A percentile compares a stretch with the other conserved stretches of the same genome.
Conservation (phyloP, 2,329 filamentous ascomycete species). For the Furcasterigmium furcatum region DNA sequence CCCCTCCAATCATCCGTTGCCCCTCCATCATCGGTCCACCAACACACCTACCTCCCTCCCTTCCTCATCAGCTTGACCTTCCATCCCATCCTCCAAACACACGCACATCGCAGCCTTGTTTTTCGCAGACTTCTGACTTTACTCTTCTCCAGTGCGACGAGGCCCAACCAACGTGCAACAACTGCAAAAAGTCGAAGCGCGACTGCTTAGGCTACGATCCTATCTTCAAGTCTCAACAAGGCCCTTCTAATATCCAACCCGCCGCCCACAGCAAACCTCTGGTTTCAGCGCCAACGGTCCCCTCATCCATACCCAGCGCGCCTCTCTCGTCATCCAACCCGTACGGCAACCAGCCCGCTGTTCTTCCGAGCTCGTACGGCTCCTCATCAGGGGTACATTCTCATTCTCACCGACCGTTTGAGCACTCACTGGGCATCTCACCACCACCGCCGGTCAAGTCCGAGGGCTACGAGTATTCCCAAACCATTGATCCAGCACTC, state of each 20-base stretch:
- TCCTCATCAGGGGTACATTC: constrained; percentile 6
- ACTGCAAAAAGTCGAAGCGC: constrained; percentile 85
- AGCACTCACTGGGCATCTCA: no score
- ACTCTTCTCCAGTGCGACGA: constrained; percentile 77
- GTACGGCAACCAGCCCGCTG: constrained; percentile 35
- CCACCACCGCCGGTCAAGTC: constrained; percentile 25
- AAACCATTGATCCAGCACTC: constrained; percentile 65
- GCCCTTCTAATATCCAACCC: constrained; percentile 70
- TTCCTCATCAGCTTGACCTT: constrained; percentile 1
- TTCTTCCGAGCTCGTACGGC: constrained; percentile 15
- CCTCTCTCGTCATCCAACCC: constrained; percentile 26
- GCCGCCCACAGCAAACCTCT: constrained; percentile 48
- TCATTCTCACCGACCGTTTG: constrained; percentile 24
- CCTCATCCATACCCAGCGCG: constrained; percentile 25
- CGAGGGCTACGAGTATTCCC: constrained; percentile 52
- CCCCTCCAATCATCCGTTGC: not conserved
- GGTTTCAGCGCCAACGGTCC: constrained; percentile 25
- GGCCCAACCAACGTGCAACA: constrained; percentile 85
- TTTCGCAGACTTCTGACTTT: no score
- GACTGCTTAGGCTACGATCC: constrained; percentile 85
- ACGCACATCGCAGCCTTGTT: no score
- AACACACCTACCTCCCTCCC: constrained; percentile 10
- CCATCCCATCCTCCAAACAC: no score
- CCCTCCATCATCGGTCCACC: constrained; percentile 6
- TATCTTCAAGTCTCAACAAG: constrained; percentile 74